Evolutionary conservation across 768 basidiomycete species (phyloP), one percentile per base, ranked within the genome.

Genomic region (Pulveroboletus sp.): DNA sequence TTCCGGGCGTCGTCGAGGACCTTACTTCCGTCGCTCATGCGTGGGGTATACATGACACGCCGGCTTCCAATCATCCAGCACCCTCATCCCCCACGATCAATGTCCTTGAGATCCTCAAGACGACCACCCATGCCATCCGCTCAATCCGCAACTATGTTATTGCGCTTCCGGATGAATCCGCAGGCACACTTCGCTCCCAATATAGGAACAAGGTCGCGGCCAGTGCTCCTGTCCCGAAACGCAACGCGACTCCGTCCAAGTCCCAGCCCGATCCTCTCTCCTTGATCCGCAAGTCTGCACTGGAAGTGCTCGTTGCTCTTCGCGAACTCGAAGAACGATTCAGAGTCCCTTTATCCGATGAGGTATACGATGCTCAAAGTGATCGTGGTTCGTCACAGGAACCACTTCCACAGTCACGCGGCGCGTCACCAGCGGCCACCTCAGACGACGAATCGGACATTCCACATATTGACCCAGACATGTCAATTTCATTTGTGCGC

Each of bases 81-180:
- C 24, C 40, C 13, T 40, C 45, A 12, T 56, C 61, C 23, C 58
- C 55, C 45, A 68, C 80, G 42, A 48, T 63, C 13, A 86, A 89
- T 53, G 76, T 96, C 7, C 76, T 94, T 9, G 74, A 73, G 5
- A 72, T 83, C 5, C 79, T 95, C 49, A 85, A 89, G 66, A 81
- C 76, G 1, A 93, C 92, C 0, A 92, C 91, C 7, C 78, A 77
- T 34, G 82, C 88, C 5, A 82, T 96, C 40, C 82, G 93, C 29
- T 83, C 85, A 13, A 86, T 90, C 27, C 79, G 92, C 12, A 89
- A 89, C 63, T 93, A 93, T 64, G 71, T 93, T 17, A 72, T 93
- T 27, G 82, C 86, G 0, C 79, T 93, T 13, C 91, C 90, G 0
- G 84, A 91, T 60, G 87, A 91, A 49, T 78, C 76, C 2, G 72